These are phyloP conservation scores for Yamadazyma tumulicola DNA, from an alignment of 805 yeast species.

Conservation along the genomic window DNA sequence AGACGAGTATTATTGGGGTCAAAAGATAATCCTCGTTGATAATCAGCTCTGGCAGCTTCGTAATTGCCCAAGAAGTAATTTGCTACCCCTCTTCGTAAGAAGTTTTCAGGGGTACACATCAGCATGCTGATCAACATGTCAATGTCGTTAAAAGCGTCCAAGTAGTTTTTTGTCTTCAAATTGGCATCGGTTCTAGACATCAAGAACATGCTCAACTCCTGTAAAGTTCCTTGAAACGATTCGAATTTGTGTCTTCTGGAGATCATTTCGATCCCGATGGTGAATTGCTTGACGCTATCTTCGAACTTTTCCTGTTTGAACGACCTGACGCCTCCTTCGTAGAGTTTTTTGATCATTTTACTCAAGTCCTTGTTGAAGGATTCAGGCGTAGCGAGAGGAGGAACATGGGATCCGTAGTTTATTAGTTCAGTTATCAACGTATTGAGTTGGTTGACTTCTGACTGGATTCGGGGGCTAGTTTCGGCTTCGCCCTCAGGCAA, in stretches of 20 bases:
- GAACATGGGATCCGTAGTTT: constrained; percentile 45
- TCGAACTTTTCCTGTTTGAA: constrained; percentile 52
- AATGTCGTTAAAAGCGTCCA: constrained; percentile 65
- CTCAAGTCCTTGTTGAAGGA: constrained; percentile 52
- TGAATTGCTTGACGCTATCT: constrained; percentile 62
- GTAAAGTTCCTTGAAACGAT: constrained; percentile 66
- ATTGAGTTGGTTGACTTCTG: constrained; percentile 43
- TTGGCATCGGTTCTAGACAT: constrained; percentile 72
- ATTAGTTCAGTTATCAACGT: constrained; percentile 36
- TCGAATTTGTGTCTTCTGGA: constrained; percentile 70
- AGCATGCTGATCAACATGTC: constrained; percentile 61
- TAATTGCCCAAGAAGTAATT: constrained; percentile 58
- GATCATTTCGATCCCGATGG: constrained; percentile 66
- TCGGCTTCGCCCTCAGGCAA: constrained; percentile 16
- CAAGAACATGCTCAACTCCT: constrained; percentile 62
- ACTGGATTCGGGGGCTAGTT: constrained; percentile 26
- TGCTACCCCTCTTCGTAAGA: constrained; percentile 67
- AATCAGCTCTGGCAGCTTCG: constrained; percentile 58
- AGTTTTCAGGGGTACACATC: constrained; percentile 62
- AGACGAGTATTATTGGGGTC: constrained; percentile 51
- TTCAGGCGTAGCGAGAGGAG: constrained; percentile 53
- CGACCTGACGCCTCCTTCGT: constrained; percentile 58
- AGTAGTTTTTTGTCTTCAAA: constrained; percentile 49
- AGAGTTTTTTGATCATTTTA: constrained; percentile 61
- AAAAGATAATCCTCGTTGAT: constrained; percentile 72